Conservation (phyloP, 306 rosid species). For the Prunus padus region DNA sequence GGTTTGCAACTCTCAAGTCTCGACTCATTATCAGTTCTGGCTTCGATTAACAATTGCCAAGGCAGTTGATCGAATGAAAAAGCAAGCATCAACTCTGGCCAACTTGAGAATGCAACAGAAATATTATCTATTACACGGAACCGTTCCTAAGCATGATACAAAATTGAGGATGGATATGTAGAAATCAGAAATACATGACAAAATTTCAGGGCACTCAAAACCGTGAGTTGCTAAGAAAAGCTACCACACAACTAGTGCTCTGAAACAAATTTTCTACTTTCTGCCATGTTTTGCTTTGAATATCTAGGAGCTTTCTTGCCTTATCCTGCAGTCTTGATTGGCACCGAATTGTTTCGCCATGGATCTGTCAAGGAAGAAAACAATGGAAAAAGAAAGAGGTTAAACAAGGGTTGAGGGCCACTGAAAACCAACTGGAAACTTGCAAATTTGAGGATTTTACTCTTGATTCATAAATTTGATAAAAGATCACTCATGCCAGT, state of each 20-base stretch:
- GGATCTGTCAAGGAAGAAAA: constrained; percentile 52
- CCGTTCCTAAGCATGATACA: constrained; percentile 4
- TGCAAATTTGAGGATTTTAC: background rate
- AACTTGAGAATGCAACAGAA: background rate
- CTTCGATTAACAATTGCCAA: background rate
- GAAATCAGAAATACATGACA: background rate
- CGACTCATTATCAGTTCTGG: background rate
- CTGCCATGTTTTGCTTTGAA: constrained; percentile 74
- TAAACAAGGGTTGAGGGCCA: background rate
- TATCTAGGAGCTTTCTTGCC: constrained; percentile 76
- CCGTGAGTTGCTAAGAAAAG: constrained; percentile 75
- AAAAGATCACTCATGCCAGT: background rate
- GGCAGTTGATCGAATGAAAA: background rate
- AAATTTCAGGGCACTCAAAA: constrained; percentile 29
- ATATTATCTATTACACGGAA: background rate
- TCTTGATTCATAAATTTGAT: background rate
- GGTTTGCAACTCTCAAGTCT: background rate
- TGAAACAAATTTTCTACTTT: constrained; percentile 75
- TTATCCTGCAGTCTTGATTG: constrained; percentile 63
- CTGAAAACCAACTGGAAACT: background rate
- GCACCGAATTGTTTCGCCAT: constrained; percentile 79
- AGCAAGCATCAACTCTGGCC: background rate
- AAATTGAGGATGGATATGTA: constrained; percentile 13
- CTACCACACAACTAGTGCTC: constrained; percentile 65
- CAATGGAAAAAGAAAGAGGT: background rate